Evolutionary conservation across 495 filamentous ascomycete species (phyloP).

Genomic region (Xylaria telfairii): DNA sequence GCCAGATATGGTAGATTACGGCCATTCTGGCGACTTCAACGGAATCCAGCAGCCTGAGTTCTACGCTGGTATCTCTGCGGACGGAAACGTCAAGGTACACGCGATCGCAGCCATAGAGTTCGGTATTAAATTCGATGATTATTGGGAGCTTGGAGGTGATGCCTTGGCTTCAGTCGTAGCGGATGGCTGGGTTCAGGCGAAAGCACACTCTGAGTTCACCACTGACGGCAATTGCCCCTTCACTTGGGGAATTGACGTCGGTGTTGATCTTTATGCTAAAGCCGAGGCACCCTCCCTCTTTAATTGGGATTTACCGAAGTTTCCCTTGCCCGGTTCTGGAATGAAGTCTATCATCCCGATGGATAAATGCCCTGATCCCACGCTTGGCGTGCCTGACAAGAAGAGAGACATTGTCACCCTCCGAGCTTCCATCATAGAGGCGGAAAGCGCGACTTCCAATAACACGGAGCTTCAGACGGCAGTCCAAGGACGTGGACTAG

Average conservation of each 20-base stretch:
- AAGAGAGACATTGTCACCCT: too few relatives aligned
- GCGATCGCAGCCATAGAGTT: constrained; percentile 36
- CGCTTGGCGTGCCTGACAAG: too few relatives aligned
- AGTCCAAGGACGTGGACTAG: too few relatives aligned
- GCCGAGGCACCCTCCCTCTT: constrained; percentile 33
- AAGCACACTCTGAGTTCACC: constrained; percentile 10
- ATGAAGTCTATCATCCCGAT: too few relatives aligned
- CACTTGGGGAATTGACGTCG: constrained; percentile 38
- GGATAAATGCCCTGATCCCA: too few relatives aligned
- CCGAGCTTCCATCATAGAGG: too few relatives aligned
- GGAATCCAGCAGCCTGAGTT: constrained; percentile 13
- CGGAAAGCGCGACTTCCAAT: too few relatives aligned
- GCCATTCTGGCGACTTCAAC: constrained; percentile 26
- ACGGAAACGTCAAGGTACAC: constrained; percentile 29
- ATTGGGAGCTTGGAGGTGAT: constrained; percentile 31
- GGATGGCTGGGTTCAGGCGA: constrained; percentile 31
- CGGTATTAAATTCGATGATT: constrained; percentile 36
- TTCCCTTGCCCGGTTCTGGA: too few relatives aligned
- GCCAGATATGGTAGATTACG: too few relatives aligned
- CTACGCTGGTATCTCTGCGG: constrained; percentile 10
- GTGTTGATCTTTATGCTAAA: constrained; percentile 31
- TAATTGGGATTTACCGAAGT: too few relatives aligned
- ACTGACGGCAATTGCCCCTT: constrained; percentile 33
- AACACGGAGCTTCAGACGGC: too few relatives aligned
- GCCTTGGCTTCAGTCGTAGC: constrained; percentile 32